Base-by-base conservation (phyloP, 108 stramenopile species). In the Stephanodiscus triporus region DNA sequence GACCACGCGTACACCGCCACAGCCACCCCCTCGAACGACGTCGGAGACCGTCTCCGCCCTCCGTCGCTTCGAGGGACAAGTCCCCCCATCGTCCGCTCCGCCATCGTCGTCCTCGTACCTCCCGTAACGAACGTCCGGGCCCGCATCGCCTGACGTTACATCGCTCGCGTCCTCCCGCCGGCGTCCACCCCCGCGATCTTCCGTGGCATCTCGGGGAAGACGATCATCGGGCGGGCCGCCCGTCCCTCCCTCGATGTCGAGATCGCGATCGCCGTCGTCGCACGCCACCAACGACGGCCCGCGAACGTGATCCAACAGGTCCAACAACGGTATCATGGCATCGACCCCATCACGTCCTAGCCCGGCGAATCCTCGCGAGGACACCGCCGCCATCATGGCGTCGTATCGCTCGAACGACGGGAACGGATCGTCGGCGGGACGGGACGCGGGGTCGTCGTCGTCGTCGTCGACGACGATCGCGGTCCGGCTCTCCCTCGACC, bases 261-360 rank as follows among this genome's bases (percentile, higher is more conserved):
- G 9, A 4, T n/a, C 17, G 1, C 16, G 36, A 36, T 59, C 16
- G 24, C 19, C 34, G 58, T 20, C 24, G 19, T 20, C 24, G 19
- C 9, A 11, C 80, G 20, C 37, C 74, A 0, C 43, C 56, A 5
- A 34, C 40, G 40, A 40, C 40, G 40, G 11, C 22, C 13, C 93
- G 27, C 93, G 86, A 27, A 48, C 54, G 73, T 94, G 93, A 85
- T 94, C 84, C 65, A 89, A 83, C 48, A 91, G 62, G 81, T 94
- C 93, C 68, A 94, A 60, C 45, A 94, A 43, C 22, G 93, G 93
- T 14, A 94, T 76, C 73, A 91, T 42, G 0, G 83, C 85, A 55
- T 90, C 77, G 4, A 82, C 73, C 19, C 67, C 74, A 27, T 84
- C 85, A 17, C 71, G 36, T 43, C 86, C 85, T 34, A 83, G 50